Evolutionary conservation across 2,329 filamentous ascomycete species (phyloP), one percentile per base, ranked within the genome.

Genomic region (Botrytis porri): DNA sequence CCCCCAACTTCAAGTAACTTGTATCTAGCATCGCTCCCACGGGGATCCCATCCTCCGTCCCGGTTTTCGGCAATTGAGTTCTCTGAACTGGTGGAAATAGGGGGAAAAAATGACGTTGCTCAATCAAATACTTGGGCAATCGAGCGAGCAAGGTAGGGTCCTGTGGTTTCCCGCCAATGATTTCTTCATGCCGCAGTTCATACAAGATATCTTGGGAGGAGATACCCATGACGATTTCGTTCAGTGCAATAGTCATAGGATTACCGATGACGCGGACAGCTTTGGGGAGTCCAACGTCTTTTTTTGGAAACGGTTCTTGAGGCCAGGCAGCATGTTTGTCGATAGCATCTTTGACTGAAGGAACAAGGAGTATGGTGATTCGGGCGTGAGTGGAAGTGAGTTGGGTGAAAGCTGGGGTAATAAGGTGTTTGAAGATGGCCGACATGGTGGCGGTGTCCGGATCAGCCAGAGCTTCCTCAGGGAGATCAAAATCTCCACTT

Each of bases 21-120:
- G 93, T 84, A 82, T 99, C 96, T 69, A 98, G 81, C 85, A 92
- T 90, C 0, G 93, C 90, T 0, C 95, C 95, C 0, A 92, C 90
- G 7, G 88, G 89, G 54, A 88, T 78, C 0, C 87, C 88, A 73
- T 87, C 86, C 29, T 84, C 85, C 2, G 87, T 88, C 0, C 89
- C 90, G 1, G 89, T 89, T 80, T 88, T 91, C 43, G 91, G 89
- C 72, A 93, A 83, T 76, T 84, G 88, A 73, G 88, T 86, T 66
- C 94, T 87, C 69, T 92, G 89, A 20, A 90, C 87, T 0, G 95
- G 90, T 9, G 96, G 96, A 80, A 95, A 98, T 0, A 98, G 83
- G 0, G 96, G 96, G 79, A 94, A 94, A 82, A 95, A 98, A 80
- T 96, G 94, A 10, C 95, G 86, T 83, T 98, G 96, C 82, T 97